Conservation (phyloP, 805 yeast species). For the Starmerella floricola region DNA sequence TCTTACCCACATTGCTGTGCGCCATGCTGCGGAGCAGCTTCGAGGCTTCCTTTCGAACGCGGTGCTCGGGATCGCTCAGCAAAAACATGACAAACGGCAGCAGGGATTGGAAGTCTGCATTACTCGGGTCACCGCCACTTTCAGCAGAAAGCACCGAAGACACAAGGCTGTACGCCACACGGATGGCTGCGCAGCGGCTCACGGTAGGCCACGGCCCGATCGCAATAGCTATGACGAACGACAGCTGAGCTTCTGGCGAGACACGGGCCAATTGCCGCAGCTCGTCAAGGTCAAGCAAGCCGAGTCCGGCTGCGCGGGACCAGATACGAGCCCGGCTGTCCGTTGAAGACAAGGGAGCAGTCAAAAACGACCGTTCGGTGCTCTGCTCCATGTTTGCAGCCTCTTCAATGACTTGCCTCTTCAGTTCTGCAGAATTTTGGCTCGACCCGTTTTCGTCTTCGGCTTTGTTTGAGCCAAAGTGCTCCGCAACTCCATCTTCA, state of each 20-base stretch:
- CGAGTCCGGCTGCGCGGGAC: slow-evolving; percentile 18
- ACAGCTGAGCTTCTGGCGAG: slow-evolving; percentile 20
- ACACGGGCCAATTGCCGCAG: slow-evolving; percentile 17
- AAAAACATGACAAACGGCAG: slow-evolving; percentile 27
- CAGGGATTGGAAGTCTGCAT: slow-evolving; percentile 29
- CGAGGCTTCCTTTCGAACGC: slow-evolving; percentile 27
- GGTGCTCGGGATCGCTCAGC: slow-evolving; percentile 27
- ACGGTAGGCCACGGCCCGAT: slow-evolving; percentile 28
- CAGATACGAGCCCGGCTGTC: slow-evolving; percentile 20
- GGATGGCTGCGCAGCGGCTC: slow-evolving; percentile 30
- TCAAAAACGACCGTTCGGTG: slow-evolving; percentile 15
- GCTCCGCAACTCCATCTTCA: neutral
- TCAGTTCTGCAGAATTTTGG: neutral
- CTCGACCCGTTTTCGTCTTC: no score
- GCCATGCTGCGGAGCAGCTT: slow-evolving; percentile 14
- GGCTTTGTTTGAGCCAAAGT: no score
- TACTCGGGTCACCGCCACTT: slow-evolving; percentile 1
- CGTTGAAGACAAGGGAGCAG: slow-evolving; percentile 8
- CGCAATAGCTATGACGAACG: slow-evolving; percentile 31
- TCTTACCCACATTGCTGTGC: slow-evolving; percentile 7
- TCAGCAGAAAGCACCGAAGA: slow-evolving; percentile 15
- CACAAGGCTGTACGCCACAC: slow-evolving; percentile 16
- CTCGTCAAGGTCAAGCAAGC: slow-evolving; percentile 10
- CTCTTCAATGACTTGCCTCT: slow-evolving; percentile 9
- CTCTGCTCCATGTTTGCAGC: slow-evolving; percentile 19